Conservation (phyloP, 306 rosid genomes). For the Quillaja saponaria region DNA sequence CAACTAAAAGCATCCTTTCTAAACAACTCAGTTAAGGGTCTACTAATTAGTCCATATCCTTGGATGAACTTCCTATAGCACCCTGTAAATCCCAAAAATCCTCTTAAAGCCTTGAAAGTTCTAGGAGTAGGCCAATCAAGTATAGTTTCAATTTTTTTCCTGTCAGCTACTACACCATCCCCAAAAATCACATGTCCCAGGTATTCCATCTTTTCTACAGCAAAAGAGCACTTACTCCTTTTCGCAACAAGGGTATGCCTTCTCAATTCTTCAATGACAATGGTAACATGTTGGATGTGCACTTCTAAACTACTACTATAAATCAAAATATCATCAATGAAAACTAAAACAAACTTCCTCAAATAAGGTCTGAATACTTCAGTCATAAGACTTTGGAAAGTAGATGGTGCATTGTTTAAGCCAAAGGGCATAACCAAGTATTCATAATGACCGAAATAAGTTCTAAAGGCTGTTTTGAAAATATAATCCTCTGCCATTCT, state of each 20-base stretch:
- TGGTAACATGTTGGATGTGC: not conserved
- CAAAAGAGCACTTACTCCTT: not conserved
- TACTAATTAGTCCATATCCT: not conserved
- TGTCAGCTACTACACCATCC: not conserved
- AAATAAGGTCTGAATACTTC: not conserved
- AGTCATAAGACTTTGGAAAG: not conserved
- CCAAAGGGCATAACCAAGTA: not conserved
- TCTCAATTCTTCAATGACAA: not conserved
- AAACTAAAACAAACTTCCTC: not conserved
- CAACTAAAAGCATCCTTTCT: not conserved
- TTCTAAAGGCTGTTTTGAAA: not conserved
- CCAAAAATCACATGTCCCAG: not conserved
- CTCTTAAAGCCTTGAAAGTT: not conserved
- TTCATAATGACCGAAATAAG: not conserved
- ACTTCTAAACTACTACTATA: not conserved
- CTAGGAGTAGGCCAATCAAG: not conserved
- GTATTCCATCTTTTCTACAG: not conserved
- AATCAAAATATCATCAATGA: not conserved
- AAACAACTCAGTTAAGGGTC: not conserved
- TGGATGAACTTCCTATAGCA: not conserved
- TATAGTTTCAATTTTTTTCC: not conserved
- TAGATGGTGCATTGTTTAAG: not conserved
- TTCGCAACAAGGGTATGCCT: not conserved
- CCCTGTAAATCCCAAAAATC: not conserved
- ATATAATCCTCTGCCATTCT: not conserved